These are phyloP conservation scores for Aspergillus spinulosporus DNA, from an alignment of 2,329 filamentous ascomycete genomes.

Conservation along the genomic window DNA sequence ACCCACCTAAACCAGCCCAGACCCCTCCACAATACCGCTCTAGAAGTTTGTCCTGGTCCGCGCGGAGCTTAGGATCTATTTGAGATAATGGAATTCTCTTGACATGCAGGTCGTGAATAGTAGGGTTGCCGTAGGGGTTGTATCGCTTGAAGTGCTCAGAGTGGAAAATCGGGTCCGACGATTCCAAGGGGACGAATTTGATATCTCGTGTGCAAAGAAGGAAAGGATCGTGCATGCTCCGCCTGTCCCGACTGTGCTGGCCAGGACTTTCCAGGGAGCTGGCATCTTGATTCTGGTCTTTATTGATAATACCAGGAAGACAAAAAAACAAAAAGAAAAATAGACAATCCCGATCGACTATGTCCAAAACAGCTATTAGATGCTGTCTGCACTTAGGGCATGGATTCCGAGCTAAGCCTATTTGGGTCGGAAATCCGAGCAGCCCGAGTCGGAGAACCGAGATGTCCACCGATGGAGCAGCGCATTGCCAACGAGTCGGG, in stretches of 20 bases:
- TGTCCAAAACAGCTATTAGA: no score
- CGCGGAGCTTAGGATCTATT: conserved; percentile 6
- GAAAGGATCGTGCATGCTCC: background rate
- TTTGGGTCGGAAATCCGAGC: background rate
- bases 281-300: no score
- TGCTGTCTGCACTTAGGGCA: background rate
- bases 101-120: conserved; percentile 13
- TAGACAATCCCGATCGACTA: no score
- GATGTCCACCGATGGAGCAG: no score
- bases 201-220: background rate
- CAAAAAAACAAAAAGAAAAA: no score
- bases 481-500: no score
- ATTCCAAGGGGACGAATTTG: background rate
- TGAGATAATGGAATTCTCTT: conserved; percentile 5
- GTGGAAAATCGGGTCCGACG: background rate
- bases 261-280: background rate
- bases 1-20: conserved; percentile 12
- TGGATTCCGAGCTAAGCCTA: background rate
- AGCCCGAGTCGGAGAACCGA: background rate
- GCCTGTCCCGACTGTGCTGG: background rate
- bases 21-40: conserved; percentile 15
- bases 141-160: background rate
- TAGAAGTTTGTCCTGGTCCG: conserved; percentile 2
- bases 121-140: conserved; percentile 15
- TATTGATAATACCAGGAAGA: no score